Evolutionary conservation across 2,329 filamentous ascomycete species (phyloP), one percentile per base, ranked within the genome.

Genomic region (Xylaria sp.): DNA sequence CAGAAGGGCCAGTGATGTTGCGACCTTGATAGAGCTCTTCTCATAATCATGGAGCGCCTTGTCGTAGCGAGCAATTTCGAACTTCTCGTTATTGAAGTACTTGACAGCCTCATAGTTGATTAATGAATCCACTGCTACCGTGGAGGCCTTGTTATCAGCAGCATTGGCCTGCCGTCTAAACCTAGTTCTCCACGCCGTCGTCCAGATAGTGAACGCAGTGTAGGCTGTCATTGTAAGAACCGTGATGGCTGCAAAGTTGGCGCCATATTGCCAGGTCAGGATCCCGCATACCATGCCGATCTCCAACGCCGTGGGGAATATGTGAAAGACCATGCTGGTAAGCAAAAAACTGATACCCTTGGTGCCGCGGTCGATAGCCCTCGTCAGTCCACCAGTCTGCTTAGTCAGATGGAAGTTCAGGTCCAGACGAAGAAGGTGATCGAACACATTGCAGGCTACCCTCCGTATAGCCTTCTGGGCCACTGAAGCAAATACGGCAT

Each of bases 51-150:
- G 82, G 20, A 99, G 78, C 0, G 94, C 92, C 64, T 87, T 85
- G 72, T 97, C 92, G 71, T 99, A 99, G 39, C 94, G 85, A 26
- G 84, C 82, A 40, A 96, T 91, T 75, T 99, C 94, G 62, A 92
- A 97, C 62, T 89, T 91, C 69, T 99, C 95, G 68, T 99, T 99
- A 78, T 99, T 99, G 77, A 97, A 99, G 76, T 97, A 96, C 75
- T 99, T 99, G 69, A 99, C 94, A 13, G 95, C 93, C 74, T 99
- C 94, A 68, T 97, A 99, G 76, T 99, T 99, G 78, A 99, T 96
- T 46, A 99, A 78, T 0, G 92, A 96, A 74, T 99, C 94, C 1
- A 97, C 92, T 0, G 93, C 93, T 7, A 97, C 91, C 0, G 93
- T 97, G 1, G 93, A 95, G 0, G 91, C 94, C 69, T 87, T 91